Conservation (phyloP, 345 rosid genomes). For the Streptanthus diversifolius region DNA sequence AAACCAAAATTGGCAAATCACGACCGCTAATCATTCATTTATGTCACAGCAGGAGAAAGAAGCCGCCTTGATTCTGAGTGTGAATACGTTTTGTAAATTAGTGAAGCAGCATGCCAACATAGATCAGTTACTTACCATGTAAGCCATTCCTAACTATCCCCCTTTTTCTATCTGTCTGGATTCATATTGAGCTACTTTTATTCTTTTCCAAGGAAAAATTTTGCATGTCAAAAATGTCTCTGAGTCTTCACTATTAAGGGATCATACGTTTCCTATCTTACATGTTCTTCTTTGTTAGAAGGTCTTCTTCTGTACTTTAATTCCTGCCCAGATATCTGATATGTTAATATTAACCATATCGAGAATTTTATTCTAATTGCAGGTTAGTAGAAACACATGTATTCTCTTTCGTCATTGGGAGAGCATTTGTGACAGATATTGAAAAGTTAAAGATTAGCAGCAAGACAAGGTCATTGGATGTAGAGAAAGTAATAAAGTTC, state of each 20-base stretch:
- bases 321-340: conserved; percentile 14
- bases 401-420: conserved; percentile 92
- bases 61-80: conserved; percentile 76
- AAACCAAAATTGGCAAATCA: not conserved
- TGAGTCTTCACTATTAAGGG: not conserved
- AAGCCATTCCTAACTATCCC: conserved; percentile 29
- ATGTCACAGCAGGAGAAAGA: conserved; percentile 78
- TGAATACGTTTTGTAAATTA: conserved; percentile 90
- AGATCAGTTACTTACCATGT: conserved; percentile 90
- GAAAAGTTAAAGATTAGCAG: conserved; percentile 88
- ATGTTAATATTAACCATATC: conserved; percentile 25
- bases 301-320: not conserved
- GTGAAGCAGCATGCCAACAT: conserved; percentile 82
- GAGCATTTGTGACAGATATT: conserved; percentile 95
- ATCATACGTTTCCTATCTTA: not conserved
- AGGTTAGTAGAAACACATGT: conserved; percentile 98
- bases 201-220: not conserved
- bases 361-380: conserved; percentile 37
- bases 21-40: conserved; percentile 26
- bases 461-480: conserved; percentile 77
- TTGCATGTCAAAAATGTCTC: conserved; percentile 4
- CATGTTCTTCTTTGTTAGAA: not conserved
- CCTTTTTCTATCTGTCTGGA: not conserved
- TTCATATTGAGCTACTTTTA: not conserved
- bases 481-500: conserved; percentile 50